phyloP scores from a whole-genome alignment of 2,329 filamentous ascomycete species.

The Aspergillus pseudoglaucus region DNA sequence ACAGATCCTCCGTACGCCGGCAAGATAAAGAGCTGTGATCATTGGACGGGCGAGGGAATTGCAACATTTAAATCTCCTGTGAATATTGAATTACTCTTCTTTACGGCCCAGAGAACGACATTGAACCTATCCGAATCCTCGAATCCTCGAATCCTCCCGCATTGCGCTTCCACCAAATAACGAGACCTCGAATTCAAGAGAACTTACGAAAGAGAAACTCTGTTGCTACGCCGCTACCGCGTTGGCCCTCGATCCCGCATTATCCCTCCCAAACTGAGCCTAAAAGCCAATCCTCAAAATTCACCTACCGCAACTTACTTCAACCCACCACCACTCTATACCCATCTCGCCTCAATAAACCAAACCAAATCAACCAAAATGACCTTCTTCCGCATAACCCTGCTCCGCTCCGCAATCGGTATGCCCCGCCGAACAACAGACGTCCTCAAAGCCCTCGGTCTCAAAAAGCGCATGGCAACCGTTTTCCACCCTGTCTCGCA shows the following conservation, averaged over 20 bases:
- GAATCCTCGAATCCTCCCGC: no score
- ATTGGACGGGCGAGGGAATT: not conserved
- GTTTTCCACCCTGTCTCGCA: slow-evolving; percentile 82
- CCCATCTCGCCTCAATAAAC: not conserved
- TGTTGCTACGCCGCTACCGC: no score
- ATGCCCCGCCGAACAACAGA: slow-evolving; percentile 72
- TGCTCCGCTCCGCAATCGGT: slow-evolving; percentile 83
- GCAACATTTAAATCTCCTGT: no score
- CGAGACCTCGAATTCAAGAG: no score
- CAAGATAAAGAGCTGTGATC: not conserved
- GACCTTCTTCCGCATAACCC: slow-evolving; percentile 84
- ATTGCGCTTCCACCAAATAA: no score
- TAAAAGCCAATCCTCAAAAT: not conserved
- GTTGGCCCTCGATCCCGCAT: no score
- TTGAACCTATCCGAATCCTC: no score
- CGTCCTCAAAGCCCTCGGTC: slow-evolving; percentile 76
- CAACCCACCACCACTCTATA: not conserved
- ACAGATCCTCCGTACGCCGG: no score
- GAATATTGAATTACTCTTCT: no score
- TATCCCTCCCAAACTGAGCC: no score
- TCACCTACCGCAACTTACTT: not conserved
- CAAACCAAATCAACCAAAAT: slow-evolving; percentile 37
- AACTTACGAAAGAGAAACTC: no score
- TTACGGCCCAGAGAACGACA: no score
- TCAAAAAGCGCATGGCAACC: slow-evolving; percentile 75